A percentile compares a stretch with the other conserved stretches of the same genome.
phyloP scores from a whole-genome alignment of 163 green algal genomes.

The Chloromonas sp. region DNA sequence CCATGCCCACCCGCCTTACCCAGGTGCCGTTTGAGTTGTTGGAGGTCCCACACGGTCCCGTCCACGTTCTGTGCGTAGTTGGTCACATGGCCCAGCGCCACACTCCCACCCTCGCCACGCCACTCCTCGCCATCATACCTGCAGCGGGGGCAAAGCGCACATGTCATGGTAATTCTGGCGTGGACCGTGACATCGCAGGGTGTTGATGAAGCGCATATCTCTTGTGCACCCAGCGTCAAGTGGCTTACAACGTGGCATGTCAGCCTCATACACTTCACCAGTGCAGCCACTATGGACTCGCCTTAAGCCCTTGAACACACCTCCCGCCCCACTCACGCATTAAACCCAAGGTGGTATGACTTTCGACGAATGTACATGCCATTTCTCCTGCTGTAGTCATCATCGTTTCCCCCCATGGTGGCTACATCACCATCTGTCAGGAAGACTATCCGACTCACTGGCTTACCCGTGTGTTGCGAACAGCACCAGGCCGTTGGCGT shows the following conservation, averaged over 20 bases:
- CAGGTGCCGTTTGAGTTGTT: conserved; percentile 36
- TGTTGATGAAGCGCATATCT: background rate
- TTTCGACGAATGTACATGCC: no score
- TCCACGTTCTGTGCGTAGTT: conserved; percentile 59
- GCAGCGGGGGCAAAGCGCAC: background rate
- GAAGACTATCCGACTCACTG: background rate
- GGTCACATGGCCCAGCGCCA: conserved; percentile 45
- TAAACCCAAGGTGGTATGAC: no score
- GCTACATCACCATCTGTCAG: no score
- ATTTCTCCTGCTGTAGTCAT: no score
- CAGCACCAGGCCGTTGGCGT: conserved; percentile 45
- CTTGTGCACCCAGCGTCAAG: no score
- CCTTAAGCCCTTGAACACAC: no score
- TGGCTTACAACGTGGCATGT: no score
- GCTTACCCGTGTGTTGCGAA: conserved; percentile 21
- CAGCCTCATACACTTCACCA: no score
- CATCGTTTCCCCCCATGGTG: no score
- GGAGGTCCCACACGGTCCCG: conserved; percentile 43
- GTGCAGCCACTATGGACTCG: no score
- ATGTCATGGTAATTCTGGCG: background rate
- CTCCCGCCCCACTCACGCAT: no score
- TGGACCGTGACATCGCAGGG: background rate
- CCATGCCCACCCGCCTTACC: conserved; percentile 5
- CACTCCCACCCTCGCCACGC: conserved; percentile 15
- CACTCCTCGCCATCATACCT: conserved; percentile 14